phyloP scores from a whole-genome alignment of 2,329 filamentous ascomycete species.

The Fusarium illudens region DNA sequence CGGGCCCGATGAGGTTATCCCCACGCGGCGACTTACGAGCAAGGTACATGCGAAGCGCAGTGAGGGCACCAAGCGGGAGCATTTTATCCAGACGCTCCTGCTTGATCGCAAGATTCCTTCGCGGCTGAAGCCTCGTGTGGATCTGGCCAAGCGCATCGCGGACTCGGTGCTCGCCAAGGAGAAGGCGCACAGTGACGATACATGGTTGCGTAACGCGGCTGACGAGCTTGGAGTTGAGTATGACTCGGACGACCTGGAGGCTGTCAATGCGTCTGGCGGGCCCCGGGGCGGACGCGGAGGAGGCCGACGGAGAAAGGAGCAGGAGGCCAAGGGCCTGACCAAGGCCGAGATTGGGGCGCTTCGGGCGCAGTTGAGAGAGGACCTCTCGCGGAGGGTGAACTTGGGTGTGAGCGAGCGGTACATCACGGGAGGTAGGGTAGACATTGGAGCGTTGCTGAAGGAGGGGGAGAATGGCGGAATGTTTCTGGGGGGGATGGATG shows the following conservation, averaged over 20 bases:
- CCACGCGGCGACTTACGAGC: constrained; percentile 81
- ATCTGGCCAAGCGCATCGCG: constrained; percentile 85
- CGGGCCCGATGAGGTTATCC: constrained; percentile 87
- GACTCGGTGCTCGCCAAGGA: constrained; percentile 87
- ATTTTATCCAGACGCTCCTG: constrained; percentile 81
- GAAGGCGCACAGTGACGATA: constrained; percentile 82
- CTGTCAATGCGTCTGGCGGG: constrained; percentile 69
- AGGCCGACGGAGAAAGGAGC: constrained; percentile 77
- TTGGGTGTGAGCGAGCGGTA: constrained; percentile 89
- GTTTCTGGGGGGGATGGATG: constrained; percentile 53
- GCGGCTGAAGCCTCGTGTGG: constrained; percentile 78
- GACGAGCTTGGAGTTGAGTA: constrained; percentile 95
- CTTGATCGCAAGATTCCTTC: constrained; percentile 82
- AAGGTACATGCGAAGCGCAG: constrained; percentile 79
- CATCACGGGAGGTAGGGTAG: constrained; percentile 82
- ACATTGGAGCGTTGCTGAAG: constrained; percentile 75
- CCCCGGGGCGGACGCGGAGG: constrained; percentile 75
- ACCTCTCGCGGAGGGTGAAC: constrained; percentile 80
- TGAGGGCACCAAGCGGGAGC: constrained; percentile 59
- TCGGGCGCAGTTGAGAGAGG: constrained; percentile 74
- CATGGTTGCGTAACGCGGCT: constrained; percentile 83
- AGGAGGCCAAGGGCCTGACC: constrained; percentile 70
- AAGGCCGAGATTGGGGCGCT: constrained; percentile 78
- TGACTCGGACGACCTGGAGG: constrained; percentile 87
- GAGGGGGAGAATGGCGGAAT: constrained; percentile 62